Percentiles rank a stretch among this genome's conserved stretches.
Evolutionary conservation across 768 basidiomycete genomes (phyloP).

Genomic region (Mycena vitilis): DNA sequence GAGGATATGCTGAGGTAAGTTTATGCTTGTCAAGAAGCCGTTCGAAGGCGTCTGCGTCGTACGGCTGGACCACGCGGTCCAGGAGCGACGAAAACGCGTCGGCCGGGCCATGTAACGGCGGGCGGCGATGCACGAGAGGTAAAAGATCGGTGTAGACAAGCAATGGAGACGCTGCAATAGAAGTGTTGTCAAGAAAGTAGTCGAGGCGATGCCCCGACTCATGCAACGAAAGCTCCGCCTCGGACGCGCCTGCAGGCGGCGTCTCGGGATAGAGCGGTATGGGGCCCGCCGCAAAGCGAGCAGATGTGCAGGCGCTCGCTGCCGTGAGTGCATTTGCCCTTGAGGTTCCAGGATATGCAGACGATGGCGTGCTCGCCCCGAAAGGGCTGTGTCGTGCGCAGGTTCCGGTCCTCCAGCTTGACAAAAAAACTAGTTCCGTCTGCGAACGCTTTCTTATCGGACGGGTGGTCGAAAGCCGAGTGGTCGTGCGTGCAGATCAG

Average conservation of each 20-base stretch:
- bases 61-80: not conserved
- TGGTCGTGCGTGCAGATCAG: constrained; percentile 28
- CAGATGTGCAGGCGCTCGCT: constrained; percentile 33
- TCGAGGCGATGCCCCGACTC: not conserved
- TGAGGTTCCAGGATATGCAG: constrained; percentile 35
- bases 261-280: constrained; percentile 31
- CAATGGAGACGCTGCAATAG: not conserved
- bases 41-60: not conserved
- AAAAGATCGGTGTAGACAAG: not conserved
- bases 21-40: not conserved
- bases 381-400: constrained; percentile 15
- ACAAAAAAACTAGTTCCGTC: constrained; percentile 27
- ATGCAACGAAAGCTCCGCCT: constrained; percentile 20
- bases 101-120: not conserved
- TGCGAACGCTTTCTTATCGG: constrained; percentile 1
- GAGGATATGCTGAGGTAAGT: not conserved
- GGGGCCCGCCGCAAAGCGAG: constrained; percentile 36
- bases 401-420: not conserved
- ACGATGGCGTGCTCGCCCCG: constrained; percentile 3
- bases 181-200: not conserved
- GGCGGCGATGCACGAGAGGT: not conserved
- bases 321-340: constrained; percentile 1
- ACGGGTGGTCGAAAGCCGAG: constrained; percentile 1
- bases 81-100: not conserved
- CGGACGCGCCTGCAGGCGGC: constrained; percentile 17